Percentiles rank a stretch among this genome's conserved stretches.
Conservation (phyloP, 164 flowering plant genomes). For the Cinnamomum chago region DNA sequence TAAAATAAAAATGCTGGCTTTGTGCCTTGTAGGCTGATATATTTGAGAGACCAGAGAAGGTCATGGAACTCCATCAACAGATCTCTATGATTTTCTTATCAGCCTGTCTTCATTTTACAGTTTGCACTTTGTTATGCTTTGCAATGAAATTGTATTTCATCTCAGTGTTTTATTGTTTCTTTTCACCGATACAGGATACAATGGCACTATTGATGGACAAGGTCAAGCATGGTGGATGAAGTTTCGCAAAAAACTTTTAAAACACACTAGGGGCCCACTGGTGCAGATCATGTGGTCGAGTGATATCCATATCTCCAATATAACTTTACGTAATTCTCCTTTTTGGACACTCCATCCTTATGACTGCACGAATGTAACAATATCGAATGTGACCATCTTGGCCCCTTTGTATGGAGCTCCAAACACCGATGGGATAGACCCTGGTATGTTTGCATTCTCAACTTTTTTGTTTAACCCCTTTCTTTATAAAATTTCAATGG, state of each 20-base stretch:
- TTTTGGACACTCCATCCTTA: constrained; percentile 98
- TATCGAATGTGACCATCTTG: constrained; percentile 73
- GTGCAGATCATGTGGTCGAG: constrained; percentile 97
- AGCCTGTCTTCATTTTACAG: too few relatives aligned
- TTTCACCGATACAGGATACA: constrained; percentile 57
- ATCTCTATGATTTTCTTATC: too few relatives aligned
- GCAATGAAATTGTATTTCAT: too few relatives aligned
- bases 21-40: too few relatives aligned
- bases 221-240: constrained; percentile 95
- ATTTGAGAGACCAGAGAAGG: too few relatives aligned
- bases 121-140: too few relatives aligned
- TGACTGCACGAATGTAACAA: constrained; percentile 85
- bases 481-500: background rate
- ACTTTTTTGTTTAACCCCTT: background rate
- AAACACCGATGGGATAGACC: constrained; percentile 98
- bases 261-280: constrained; percentile 94
- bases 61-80: too few relatives aligned
- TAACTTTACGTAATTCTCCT: constrained; percentile 80
- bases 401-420: constrained; percentile 88
- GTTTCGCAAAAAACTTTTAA: constrained; percentile 72
- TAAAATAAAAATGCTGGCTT: too few relatives aligned
- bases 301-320: constrained; percentile 62
- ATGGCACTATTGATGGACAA: constrained; percentile 96
- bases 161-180: too few relatives aligned
- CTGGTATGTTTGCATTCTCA: constrained; percentile 46